Evolutionary conservation across 1,139 yeast genomes (phyloP).

Genomic region (Debaryomycetaceae sp.): DNA sequence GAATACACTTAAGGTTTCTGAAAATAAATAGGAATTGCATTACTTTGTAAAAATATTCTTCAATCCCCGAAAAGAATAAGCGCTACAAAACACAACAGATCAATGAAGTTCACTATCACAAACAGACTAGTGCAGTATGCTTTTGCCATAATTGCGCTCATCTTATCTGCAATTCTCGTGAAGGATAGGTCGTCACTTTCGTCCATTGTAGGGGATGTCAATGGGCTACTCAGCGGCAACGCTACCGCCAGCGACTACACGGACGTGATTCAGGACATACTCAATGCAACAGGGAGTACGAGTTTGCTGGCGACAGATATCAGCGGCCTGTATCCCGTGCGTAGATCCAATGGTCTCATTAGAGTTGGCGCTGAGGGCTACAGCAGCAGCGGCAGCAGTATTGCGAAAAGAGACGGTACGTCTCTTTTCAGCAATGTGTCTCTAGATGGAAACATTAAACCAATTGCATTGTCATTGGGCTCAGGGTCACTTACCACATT

Average conservation of each 20-base stretch:
- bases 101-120: background rate
- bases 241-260: background rate
- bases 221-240: slow-evolving; percentile 1
- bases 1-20: background rate
- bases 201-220: background rate
- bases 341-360: background rate
- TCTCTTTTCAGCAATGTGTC: background rate
- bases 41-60: background rate
- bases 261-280: background rate
- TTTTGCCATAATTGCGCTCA: slow-evolving; percentile 1
- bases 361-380: background rate
- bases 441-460: background rate
- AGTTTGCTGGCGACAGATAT: background rate
- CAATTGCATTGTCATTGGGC: slow-evolving; percentile 3
- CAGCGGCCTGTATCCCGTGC: background rate
- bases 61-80: background rate
- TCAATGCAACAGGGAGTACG: background rate
- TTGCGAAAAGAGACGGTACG: background rate
- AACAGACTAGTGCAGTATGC: slow-evolving; percentile 1
- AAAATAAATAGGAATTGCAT: background rate
- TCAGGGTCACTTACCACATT: slow-evolving; percentile 5
- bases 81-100: background rate
- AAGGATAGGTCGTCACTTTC: slow-evolving; percentile 1
- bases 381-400: background rate
- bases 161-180: slow-evolving; percentile 1